Percentiles rank a stretch among this genome's conserved stretches.
These are phyloP conservation scores for Boletus reticuloceps DNA, from an alignment of 768 basidiomycete species.

Conservation along the genomic window DNA sequence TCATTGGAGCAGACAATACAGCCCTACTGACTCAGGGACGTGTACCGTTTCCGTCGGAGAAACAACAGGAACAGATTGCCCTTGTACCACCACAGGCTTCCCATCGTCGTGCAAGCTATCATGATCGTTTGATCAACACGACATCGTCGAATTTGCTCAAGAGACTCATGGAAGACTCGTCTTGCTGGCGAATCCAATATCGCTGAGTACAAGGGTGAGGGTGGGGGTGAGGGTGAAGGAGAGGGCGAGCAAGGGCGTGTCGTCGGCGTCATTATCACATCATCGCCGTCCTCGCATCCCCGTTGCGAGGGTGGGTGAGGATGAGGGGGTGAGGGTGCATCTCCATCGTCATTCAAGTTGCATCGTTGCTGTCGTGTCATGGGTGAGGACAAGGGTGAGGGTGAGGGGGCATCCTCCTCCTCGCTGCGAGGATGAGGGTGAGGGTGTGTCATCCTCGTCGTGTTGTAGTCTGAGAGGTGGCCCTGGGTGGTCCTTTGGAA, in stretches of 20 bases:
- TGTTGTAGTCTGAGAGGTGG: conserved; percentile 25
- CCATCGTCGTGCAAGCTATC: conserved; percentile 25
- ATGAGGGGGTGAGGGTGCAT: no score
- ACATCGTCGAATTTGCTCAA: neutral
- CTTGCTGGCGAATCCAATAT: conserved; percentile 14
- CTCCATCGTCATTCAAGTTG: no score
- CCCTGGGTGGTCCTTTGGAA: conserved; percentile 35
- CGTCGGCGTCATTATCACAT: no score
- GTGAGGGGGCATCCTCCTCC: no score
- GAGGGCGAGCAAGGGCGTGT: no score
- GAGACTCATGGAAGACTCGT: conserved; percentile 16
- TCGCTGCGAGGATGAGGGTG: no score
- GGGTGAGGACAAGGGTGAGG: no score
- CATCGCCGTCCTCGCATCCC: no score
- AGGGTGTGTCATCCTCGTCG: no score
- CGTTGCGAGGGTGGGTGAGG: no score
- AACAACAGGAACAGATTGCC: conserved; percentile 9
- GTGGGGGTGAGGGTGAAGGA: no score
- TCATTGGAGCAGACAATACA: neutral
- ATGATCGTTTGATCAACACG: neutral
- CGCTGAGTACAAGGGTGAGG: neutral
- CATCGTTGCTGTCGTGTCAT: no score
- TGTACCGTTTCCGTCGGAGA: conserved; percentile 30
- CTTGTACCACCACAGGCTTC: conserved; percentile 8
- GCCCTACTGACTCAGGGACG: conserved; percentile 28